Evolutionary conservation across 2,329 filamentous ascomycete species (phyloP).

Genomic region (Claviceps fusiformis): DNA sequence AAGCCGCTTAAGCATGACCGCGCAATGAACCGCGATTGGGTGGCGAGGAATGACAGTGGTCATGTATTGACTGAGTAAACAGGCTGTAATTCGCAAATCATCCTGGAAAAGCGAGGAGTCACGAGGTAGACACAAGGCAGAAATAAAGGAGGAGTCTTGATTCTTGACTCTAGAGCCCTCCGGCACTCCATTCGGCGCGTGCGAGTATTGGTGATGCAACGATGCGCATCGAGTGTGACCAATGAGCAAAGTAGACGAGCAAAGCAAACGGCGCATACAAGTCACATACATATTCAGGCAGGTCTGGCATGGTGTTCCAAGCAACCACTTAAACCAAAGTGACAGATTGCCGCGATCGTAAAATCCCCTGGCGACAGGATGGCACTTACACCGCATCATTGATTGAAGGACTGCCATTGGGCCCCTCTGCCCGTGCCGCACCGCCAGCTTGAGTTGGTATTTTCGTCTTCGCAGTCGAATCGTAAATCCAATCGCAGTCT

Average conservation of each 20-base stretch:
- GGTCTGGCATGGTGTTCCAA: neutral
- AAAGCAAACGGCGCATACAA: neutral
- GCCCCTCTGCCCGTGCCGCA: neutral
- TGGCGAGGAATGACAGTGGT: neutral
- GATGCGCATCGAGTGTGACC: neutral
- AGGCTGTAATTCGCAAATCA: neutral
- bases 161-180: no score
- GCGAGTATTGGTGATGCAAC: neutral
- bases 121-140: neutral
- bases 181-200: neutral
- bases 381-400: neutral
- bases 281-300: neutral
- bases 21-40: neutral
- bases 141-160: neutral
- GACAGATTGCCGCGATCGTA: neutral
- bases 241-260: neutral
- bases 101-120: neutral
- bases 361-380: neutral
- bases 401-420: neutral
- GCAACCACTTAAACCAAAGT: neutral
- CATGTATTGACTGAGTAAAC: neutral
- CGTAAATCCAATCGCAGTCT: neutral
- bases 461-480: neutral
- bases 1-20: neutral
- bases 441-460: neutral